Evolutionary conservation across 345 rosid species (phyloP), one percentile per base, ranked within the genome.

Genomic region (Lumnitzera racemosa): DNA sequence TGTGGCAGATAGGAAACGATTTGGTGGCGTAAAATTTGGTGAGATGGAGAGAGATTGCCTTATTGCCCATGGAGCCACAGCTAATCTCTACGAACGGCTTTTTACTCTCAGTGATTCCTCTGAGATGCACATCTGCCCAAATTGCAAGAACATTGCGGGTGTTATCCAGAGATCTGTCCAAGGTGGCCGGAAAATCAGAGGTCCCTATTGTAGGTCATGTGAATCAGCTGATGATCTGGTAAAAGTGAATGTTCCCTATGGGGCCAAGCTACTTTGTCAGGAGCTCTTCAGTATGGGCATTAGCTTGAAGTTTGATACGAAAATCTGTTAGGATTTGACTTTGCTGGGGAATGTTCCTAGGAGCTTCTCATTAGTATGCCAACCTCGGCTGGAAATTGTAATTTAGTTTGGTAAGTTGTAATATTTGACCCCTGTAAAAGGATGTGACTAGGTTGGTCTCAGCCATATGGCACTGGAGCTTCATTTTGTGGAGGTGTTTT

Each of bases 11-110:
- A 70, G 96, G 29, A 94, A 94, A 68, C 74, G 91, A 11, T 90
- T 80, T 47, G 99, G 94, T 1, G 97, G 97, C 4, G 77, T 90
- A 65, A 86, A 88, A 71, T 88, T 94, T 13, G 96, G 96, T 13
- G 97, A 90, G 69, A 94, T 94, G 95, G 95, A 90, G 70, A 79
- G 88, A 4, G 96, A 90, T 70, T 90, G 92, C 70, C 89, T 94
- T 1, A 83, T 88, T 53, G 97, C 95, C 13, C 96, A 90, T 6
- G 88, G 92, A 16, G 96, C 95, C 12, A 72, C 91, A 0, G 96
- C 85, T 3, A 95, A 90, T 64, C 67, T 94, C 63, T 84, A 86
- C 27, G 97, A 88, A 67, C 88, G 96, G 16, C 90, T 88, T 49
- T 84, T 88, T 67, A 88, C 88, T 0, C 81, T 88, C 0, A 88